phyloP scores from a whole-genome alignment of 331 rosid genomes.

The Arachis monticola region DNA sequence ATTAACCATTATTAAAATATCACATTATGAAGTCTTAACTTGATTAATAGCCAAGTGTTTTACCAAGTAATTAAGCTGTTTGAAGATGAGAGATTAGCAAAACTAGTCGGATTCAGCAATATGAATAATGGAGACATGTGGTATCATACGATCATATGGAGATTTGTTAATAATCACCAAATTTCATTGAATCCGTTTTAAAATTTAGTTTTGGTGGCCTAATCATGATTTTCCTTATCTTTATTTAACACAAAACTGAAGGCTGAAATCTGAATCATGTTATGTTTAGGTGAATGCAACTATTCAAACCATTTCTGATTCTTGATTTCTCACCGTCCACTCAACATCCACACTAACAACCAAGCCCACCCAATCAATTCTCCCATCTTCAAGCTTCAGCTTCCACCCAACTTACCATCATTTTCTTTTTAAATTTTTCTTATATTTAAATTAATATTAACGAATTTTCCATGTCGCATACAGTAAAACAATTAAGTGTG shows the following conservation, averaged over 20 bases:
- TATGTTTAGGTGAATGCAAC: constrained; percentile 17
- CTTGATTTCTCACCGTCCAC: background rate
- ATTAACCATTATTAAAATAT: no score
- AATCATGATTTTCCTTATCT: background rate
- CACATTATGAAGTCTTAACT: background rate
- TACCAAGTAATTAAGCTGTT: background rate
- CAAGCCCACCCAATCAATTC: constrained; percentile 15
- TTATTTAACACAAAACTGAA: background rate
- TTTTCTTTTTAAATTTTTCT: background rate
- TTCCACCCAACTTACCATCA: no score
- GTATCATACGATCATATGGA: background rate
- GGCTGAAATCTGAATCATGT: background rate
- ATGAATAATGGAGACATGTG: no score
- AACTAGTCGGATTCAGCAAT: no score
- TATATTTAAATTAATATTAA: background rate
- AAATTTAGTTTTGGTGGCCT: background rate
- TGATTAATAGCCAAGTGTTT: background rate
- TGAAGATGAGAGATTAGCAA: background rate
- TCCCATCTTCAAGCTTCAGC: constrained; percentile 12
- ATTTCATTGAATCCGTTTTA: background rate
- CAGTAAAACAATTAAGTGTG: background rate
- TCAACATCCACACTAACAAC: background rate
- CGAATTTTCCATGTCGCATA: background rate
- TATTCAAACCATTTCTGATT: background rate
- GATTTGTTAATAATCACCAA: background rate